phyloP scores from a whole-genome alignment of 805 yeast genomes.

The Myxozyma mucilagina region DNA sequence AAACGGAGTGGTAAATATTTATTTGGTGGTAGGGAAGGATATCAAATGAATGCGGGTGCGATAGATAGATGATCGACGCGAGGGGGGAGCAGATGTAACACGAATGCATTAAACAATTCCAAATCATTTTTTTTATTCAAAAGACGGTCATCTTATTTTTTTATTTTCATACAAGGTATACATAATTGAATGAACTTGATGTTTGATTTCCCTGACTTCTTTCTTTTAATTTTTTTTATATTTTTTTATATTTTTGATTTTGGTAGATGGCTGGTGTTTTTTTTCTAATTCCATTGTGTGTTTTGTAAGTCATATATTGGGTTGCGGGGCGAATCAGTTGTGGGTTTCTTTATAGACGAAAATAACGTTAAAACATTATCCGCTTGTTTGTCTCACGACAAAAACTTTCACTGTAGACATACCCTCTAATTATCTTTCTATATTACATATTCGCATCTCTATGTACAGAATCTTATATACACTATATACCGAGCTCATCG shows the following conservation, averaged over 20 bases:
- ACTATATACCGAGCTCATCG: constrained; percentile 33
- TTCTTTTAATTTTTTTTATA: constrained; percentile 6
- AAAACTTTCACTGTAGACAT: neutral
- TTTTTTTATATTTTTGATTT: constrained; percentile 4
- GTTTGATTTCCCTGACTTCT: constrained; percentile 9
- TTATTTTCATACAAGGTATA: constrained; percentile 8
- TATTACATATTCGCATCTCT: too few species aligned
- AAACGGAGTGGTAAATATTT: constrained; percentile 3
- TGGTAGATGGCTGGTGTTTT: constrained; percentile 25
- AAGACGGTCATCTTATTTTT: neutral
- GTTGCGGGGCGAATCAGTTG: constrained; percentile 30
- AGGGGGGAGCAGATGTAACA: neutral
- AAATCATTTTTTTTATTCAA: neutral
- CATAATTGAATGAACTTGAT: constrained; percentile 11
- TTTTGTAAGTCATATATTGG: constrained; percentile 31
- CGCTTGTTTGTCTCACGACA: neutral
- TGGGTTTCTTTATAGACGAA: constrained; percentile 29
- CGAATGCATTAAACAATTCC: constrained; percentile 14
- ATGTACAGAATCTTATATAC: neutral
- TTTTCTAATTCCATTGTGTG: constrained; percentile 21
- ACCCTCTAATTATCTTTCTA: neutral
- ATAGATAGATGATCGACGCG: constrained; percentile 3
- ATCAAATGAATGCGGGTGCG: constrained; percentile 8
- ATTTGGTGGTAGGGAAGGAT: neutral
- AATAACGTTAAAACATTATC: constrained; percentile 10